Base-by-base conservation (phyloP, 2,329 filamentous ascomycete genomes). In the Alternaria longipes region DNA sequence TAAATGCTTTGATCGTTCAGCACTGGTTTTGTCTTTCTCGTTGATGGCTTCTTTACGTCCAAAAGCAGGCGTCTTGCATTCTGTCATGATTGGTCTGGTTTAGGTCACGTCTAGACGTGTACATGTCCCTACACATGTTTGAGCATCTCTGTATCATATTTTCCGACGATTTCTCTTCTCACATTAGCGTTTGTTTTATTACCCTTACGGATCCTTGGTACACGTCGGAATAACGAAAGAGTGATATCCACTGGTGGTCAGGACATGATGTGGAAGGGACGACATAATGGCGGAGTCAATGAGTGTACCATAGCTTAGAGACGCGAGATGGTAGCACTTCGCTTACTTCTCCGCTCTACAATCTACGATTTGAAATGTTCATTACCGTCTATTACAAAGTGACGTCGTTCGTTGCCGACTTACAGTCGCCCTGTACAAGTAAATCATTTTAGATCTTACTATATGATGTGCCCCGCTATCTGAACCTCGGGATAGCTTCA, bases 61-160 rank as follows among this genome's bases (percentile, higher is more conserved):
- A 76, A 68, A 79, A 79, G 71, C 72, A 73, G 76, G 74, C 74
- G 73, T 77, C 70, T 76, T 78, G 75, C 75, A 78, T 78, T 68
- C 65, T 68, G 70, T 72, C 68, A 66, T 60, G 66, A 59, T 65
- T 60, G 67, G 66, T 66, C 64, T 64, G 66, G 63, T 72, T 66
- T 66, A 68, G 68, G 72, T 60, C 59, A 51, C 41, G 34, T 70
- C 65, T 76, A 78, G 74, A 76, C 69, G 70, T 77, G 69, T 75
- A 70, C 56, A 72, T 71, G 70, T 71, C 60, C 65, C 59, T 64
- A 60, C 53, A 64, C 58, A 54, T 67, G 66, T 71, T 67, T 68
- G 61, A 67, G 60, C 63, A 71, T 65, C 64, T 67, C 24, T 77
- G 74, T 77, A 75, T 59, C 68, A 76, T 78, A 78, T 69, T 70